These are phyloP conservation scores for Solanum piurae DNA, from an alignment of 257 asterid genomes.

Conservation along the genomic window DNA sequence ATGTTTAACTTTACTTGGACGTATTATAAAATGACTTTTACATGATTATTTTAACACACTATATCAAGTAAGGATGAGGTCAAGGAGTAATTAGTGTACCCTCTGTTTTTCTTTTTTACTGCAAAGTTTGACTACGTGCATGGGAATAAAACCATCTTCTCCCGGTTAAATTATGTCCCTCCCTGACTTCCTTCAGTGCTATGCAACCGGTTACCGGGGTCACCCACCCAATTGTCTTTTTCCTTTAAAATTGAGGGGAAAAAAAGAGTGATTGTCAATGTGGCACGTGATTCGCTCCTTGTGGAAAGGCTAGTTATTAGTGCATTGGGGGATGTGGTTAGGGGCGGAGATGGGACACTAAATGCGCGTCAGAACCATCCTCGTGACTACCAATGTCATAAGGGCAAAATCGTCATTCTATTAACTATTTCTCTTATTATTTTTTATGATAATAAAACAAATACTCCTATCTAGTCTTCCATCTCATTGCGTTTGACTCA, in stretches of 20 bases:
- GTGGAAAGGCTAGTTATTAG: neutral
- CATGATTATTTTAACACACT: no score
- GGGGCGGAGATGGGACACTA: slow-evolving; percentile 15
- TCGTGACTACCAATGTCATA: slow-evolving; percentile 30
- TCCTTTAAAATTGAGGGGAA: neutral
- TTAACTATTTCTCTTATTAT: neutral
- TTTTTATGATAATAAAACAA: neutral
- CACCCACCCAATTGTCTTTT: neutral
- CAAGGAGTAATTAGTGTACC: slow-evolving; percentile 15
- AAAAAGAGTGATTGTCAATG: neutral
- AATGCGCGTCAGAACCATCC: slow-evolving; percentile 42
- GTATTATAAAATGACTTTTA: no score
- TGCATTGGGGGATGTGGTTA: slow-evolving; percentile 16
- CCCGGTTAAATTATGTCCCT: slow-evolving; percentile 28
- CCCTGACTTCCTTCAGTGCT: neutral
- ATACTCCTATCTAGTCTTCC: neutral
- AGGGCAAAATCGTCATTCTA: neutral
- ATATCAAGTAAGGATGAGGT: neutral
- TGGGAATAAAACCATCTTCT: slow-evolving; percentile 1
- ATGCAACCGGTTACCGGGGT: slow-evolving; percentile 2
- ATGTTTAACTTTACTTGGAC: neutral
- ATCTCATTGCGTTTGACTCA: neutral
- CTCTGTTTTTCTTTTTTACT: neutral
- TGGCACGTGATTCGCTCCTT: slow-evolving; percentile 34
- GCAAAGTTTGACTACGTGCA: neutral